A percentile compares a stretch with the other conserved stretches of the same genome.
Evolutionary conservation across 108 stramenopile genomes (phyloP).

Genomic region (Fragilaria radians): DNA sequence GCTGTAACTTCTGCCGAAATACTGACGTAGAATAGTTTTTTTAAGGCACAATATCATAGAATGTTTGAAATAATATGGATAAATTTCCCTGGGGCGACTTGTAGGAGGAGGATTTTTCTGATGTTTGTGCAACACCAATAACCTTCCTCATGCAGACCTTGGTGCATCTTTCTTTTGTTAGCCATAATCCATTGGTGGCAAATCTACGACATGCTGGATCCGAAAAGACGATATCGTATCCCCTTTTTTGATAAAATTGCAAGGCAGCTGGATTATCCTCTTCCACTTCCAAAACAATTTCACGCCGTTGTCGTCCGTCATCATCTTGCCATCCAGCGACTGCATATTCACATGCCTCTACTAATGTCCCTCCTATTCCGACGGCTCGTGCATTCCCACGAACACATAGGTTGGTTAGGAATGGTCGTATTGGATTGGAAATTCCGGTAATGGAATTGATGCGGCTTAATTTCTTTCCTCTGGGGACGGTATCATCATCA

Average conservation of each 20-base stretch:
- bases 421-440: slow-evolving; percentile 28
- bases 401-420: slow-evolving; percentile 69
- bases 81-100: not conserved
- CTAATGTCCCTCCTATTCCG: slow-evolving; percentile 61
- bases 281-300: slow-evolving; percentile 82
- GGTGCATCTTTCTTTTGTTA: slow-evolving; percentile 54
- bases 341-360: slow-evolving; percentile 56
- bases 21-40: too few species aligned
- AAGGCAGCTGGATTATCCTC: slow-evolving; percentile 61
- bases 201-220: slow-evolving; percentile 69
- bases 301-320: too few species aligned
- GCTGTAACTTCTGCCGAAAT: too few species aligned
- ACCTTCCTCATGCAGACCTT: slow-evolving; percentile 59
- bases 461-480: not conserved
- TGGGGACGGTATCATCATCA: slow-evolving; percentile 2
- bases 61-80: slow-evolving; percentile 1
- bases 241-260: slow-evolving; percentile 64
- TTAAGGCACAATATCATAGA: too few species aligned
- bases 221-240: slow-evolving; percentile 57
- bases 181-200: slow-evolving; percentile 53
- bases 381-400: slow-evolving; percentile 40
- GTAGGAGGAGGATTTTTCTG: not conserved
- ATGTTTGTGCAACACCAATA: not conserved
- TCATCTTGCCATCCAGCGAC: slow-evolving; percentile 50
- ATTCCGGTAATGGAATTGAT: not conserved